These are phyloP conservation scores for Arctium lappa DNA, from an alignment of 129 eudicot genomes.

Conservation along the genomic window DNA sequence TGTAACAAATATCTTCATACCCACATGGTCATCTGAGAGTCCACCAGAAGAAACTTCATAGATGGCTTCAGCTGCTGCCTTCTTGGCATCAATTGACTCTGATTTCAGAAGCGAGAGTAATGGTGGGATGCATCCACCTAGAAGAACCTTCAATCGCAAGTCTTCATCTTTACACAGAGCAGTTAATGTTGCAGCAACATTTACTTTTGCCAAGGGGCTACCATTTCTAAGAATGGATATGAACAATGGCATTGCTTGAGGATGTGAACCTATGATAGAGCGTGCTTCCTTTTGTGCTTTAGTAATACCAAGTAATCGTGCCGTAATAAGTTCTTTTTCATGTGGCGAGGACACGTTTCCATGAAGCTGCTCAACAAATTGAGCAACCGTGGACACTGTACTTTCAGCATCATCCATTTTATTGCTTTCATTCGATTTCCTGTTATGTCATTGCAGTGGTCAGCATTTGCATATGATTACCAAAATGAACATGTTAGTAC, in stretches of 20 bases:
- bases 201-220: slow-evolving; percentile 49
- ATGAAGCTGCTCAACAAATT: slow-evolving; percentile 67
- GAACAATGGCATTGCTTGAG: slow-evolving; percentile 78
- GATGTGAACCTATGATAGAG: slow-evolving; percentile 65
- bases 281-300: slow-evolving; percentile 67
- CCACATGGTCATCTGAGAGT: slow-evolving; percentile 67
- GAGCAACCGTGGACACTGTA: slow-evolving; percentile 64
- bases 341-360: slow-evolving; percentile 49
- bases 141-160: slow-evolving; percentile 65
- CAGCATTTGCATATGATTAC: neutral
- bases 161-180: slow-evolving; percentile 74
- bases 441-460: slow-evolving; percentile 23
- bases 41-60: slow-evolving; percentile 70
- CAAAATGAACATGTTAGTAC: neutral
- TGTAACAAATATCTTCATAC: slow-evolving; percentile 68
- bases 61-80: slow-evolving; percentile 82
- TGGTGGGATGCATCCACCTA: slow-evolving; percentile 84
- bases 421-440: slow-evolving; percentile 52
- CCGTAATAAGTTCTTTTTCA: slow-evolving; percentile 68
- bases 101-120: slow-evolving; percentile 67
- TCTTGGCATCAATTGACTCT: slow-evolving; percentile 53
- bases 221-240: slow-evolving; percentile 70
- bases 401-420: slow-evolving; percentile 53
- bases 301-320: slow-evolving; percentile 55
- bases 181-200: slow-evolving; percentile 57